phyloP scores from a whole-genome alignment of 768 basidiomycete genomes.

The Tricholoma furcatifolium region DNA sequence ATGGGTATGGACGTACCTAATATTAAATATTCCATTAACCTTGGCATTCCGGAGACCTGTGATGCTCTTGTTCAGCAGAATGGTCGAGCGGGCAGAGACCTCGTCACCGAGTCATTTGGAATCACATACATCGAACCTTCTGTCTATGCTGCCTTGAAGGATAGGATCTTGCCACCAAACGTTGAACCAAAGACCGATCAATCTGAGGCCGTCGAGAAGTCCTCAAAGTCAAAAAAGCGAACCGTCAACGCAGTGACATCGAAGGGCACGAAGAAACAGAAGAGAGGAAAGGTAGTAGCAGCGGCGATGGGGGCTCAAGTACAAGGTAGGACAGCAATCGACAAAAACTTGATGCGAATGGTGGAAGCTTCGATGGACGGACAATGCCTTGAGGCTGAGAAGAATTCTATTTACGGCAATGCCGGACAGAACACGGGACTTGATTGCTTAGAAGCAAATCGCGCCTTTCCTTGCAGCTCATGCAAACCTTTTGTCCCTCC shows the following conservation, averaged over 20 bases:
- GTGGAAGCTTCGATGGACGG: not conserved
- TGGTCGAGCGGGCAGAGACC: slow-evolving; percentile 14
- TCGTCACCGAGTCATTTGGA: not conserved
- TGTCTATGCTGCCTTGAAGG: too few relatives aligned
- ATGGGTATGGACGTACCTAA: slow-evolving; percentile 20
- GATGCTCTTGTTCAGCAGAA: slow-evolving; percentile 17
- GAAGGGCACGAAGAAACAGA: not conserved
- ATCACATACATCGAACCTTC: slow-evolving; percentile 6
- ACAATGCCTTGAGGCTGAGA: not conserved
- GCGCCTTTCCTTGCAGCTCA: not conserved
- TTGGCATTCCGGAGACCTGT: slow-evolving; percentile 12
- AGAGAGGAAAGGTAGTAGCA: not conserved
- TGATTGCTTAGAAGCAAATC: not conserved
- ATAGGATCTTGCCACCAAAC: too few relatives aligned
- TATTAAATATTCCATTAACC: slow-evolving; percentile 15
- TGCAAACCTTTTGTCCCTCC: not conserved
- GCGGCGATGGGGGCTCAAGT: not conserved
- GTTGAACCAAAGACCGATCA: too few relatives aligned
- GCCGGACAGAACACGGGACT: not conserved
- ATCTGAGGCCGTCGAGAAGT: too few relatives aligned
- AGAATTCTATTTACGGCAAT: not conserved
- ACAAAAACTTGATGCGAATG: not conserved
- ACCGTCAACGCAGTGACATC: too few relatives aligned
- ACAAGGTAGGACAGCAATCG: not conserved
- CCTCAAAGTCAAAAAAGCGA: too few relatives aligned